Base-by-base conservation (phyloP, 352 stramenopile genomes). In the Plasmopara viticola region DNA sequence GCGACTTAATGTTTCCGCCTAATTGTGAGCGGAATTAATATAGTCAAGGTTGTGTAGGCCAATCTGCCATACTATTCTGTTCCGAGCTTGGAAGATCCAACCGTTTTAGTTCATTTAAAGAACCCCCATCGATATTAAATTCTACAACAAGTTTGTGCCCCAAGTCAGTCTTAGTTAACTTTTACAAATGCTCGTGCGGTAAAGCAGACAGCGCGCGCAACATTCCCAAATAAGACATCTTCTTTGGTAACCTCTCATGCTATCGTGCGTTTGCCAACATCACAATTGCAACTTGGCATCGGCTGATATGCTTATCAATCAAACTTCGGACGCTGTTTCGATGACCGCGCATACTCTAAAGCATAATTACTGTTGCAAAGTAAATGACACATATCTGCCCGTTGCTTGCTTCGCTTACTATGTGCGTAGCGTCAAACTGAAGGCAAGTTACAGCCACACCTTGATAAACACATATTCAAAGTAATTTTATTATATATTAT, bases 191-290 rank as follows among this genome's bases (percentile, higher is more conserved):
- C 77, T 92, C 4, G 77, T 77, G 33, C 70, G 81, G n/a, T 92
- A 92, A 50, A 81, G 81, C 28, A 92, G 64, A 92, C 5, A 92
- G 45, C 9, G 77, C 85, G 9, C 72, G 71, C 20, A 92, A 54
- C 9, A 78, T 90, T 49, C 90, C 73, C 0, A 92, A 60, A 92
- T 83, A 53, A 90, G 78, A 43, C 86, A 86, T 41, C 87, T 89
- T 34, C 78, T 84, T 28, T 64, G 56, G 35, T 81, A 66, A 7
- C 50, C 57, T 9, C 64, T 64, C 15, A 73, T 56, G 8, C 66
- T 66, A 31, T 78, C 58, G 31, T 66, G 63, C 4, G 66, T 72
- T 44, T 90, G 73, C 77, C 79, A 92, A 41, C 72, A 86, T 77
- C 78, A 90, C 12, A 90, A 53, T 2, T 68, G 68, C 15, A 90